Evolutionary conservation across 768 basidiomycete genomes (phyloP).

Genomic region (Auricularia sp.): DNA sequence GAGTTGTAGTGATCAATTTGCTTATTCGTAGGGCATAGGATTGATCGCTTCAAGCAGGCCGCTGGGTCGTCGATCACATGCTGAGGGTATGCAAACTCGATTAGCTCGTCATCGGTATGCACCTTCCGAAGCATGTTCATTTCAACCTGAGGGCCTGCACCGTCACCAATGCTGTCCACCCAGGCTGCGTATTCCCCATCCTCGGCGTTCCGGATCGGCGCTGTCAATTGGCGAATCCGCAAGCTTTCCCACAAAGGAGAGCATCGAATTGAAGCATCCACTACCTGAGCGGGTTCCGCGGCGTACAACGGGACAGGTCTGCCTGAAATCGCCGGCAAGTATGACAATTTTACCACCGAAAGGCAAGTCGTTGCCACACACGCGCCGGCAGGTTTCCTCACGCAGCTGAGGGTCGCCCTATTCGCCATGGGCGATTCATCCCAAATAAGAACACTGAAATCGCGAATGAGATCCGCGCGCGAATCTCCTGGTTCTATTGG

Average conservation of each 20-base stretch:
- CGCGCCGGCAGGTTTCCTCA: conserved; percentile 25
- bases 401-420: conserved; percentile 22
- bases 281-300: conserved; percentile 14
- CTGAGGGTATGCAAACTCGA: conserved; percentile 21
- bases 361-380: conserved; percentile 19
- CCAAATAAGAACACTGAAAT: conserved; percentile 14
- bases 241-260: no score
- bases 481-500: conserved; percentile 19
- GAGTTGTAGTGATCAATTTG: not conserved
- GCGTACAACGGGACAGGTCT: conserved; percentile 30
- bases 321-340: conserved; percentile 31
- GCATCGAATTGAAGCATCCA: conserved; percentile 18
- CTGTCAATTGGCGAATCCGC: no score
- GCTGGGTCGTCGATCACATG: conserved; percentile 10
- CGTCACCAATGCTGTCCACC: conserved; percentile 31
- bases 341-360: conserved; percentile 32
- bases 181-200: conserved; percentile 10
- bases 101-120: conserved; percentile 12
- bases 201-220: no score
- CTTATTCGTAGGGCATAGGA: no score
- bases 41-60: no score
- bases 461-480: conserved; percentile 24
- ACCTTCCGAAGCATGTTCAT: conserved; percentile 16
- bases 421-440: conserved; percentile 27
- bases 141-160: conserved; percentile 17